Percentiles rank a stretch among this genome's conserved stretches.
phyloP scores from a whole-genome alignment of 108 stramenopile genomes.

The Skeletonema marinoi region DNA sequence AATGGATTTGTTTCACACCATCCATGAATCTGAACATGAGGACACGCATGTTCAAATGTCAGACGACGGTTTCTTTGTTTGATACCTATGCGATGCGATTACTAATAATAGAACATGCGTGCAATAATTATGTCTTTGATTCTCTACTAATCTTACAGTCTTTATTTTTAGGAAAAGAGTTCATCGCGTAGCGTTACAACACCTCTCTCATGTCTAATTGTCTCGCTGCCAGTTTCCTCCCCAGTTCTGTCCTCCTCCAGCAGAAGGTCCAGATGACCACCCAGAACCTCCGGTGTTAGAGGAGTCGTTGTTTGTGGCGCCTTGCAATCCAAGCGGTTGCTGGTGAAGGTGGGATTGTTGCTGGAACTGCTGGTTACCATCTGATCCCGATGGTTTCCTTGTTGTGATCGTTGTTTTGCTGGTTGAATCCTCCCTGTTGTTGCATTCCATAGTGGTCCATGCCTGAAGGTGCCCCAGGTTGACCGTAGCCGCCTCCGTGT shows the following conservation, averaged over 20 bases:
- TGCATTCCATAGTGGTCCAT: constrained; percentile 69
- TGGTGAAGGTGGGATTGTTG: constrained; percentile 67
- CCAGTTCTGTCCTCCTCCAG: constrained; percentile 46
- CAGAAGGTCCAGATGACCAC: constrained; percentile 38
- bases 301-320: constrained; percentile 33
- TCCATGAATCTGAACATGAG: background rate
- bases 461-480: constrained; percentile 45
- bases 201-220: constrained; percentile 9
- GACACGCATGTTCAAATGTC: background rate
- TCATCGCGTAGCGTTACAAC: background rate
- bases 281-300: constrained; percentile 52
- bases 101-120: background rate
- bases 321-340: constrained; percentile 69
- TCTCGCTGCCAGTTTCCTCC: constrained; percentile 55
- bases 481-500: constrained; percentile 64
- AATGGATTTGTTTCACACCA: background rate
- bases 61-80: background rate
- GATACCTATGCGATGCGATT: background rate
- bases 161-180: background rate
- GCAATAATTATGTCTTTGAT: background rate
- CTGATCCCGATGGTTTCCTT: constrained; percentile 65
- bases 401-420: constrained; percentile 60
- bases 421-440: constrained; percentile 52
- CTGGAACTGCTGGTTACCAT: constrained; percentile 48
- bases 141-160: constrained; percentile 8